Evolutionary conservation across 495 filamentous ascomycete genomes (phyloP), one percentile per base, ranked within the genome.

Genomic region (Penicillium coprophilum): DNA sequence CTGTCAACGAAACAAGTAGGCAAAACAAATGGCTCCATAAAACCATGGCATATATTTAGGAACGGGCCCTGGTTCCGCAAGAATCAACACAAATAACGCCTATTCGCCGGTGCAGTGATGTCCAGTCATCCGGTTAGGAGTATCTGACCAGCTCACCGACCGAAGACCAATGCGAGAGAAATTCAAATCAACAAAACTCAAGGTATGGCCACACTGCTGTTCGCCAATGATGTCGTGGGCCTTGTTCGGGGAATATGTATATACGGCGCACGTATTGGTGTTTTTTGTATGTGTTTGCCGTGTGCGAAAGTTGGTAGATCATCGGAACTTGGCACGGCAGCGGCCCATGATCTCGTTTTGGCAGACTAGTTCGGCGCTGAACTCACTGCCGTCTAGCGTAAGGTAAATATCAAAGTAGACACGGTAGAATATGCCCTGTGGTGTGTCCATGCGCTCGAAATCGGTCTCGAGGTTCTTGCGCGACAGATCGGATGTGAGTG

Each of bases 341-440:
- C 92, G 85, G 58, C 94, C 94, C 94, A 98, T 98, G 57, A 98
- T 90, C 75, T 97, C 94, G 66, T 95, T 95, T 67, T 98, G 94
- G 77, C 94, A 98, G 46, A 97, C 95, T 28, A 98, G 74, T 81
- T 97, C 95, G 46, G 94, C 94, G 59, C 93, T 97, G 77, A 98
- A 98, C 70, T 98, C 94, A 57, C 87, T 92, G 39, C 94, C 94
- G 66, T 98, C 94, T 17, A 98, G 86, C 9, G 94, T 97, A 49
- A 98, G 89, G 71, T 96, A 96, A 55, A 88, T 88, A 64, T 88
- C 85, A 60, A 87, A 87, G 73, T 87, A 88, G 41, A 84, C 81
- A 12, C 94, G 88, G 81, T 98, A 98, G 76, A 98, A 98, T 12
- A 92, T 96, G 53, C 94, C 94, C 69, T 98, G 94, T 2, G 94